Conservation (phyloP, 2,329 filamentous ascomycete genomes). For the Trichoderma citrinoviride region DNA sequence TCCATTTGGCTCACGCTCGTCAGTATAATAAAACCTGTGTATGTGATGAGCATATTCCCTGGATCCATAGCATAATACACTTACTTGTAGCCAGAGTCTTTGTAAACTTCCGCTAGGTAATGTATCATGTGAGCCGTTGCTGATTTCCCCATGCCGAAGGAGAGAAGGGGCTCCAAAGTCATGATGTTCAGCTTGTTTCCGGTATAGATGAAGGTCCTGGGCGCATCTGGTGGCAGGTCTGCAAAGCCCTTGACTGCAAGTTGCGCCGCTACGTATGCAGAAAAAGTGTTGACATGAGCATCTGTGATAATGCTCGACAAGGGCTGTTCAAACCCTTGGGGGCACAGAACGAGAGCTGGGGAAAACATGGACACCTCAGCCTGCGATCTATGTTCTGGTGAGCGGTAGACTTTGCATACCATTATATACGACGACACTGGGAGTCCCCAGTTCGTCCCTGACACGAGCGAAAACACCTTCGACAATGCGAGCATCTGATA, state of each 20-base stretch:
- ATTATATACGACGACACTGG: conserved; percentile 8
- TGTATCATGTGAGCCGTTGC: conserved; percentile 11
- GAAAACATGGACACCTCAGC: background rate
- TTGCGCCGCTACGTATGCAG: background rate
- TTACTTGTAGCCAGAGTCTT: background rate
- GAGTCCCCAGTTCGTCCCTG: background rate
- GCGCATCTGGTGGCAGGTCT: background rate
- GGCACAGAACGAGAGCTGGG: background rate
- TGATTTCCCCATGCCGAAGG: conserved; percentile 9
- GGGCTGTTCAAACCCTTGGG: background rate
- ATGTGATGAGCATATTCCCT: background rate
- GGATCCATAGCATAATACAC: background rate
- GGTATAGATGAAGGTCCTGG: conserved; percentile 12
- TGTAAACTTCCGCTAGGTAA: conserved; percentile 5
- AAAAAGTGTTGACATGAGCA: background rate
- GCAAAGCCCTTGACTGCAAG: background rate
- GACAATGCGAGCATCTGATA: background rate
- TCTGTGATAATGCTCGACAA: background rate
- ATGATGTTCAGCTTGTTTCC: conserved; percentile 5
- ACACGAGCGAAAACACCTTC: background rate
- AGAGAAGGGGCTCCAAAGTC: background rate
- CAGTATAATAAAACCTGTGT: background rate
- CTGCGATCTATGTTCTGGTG: background rate
- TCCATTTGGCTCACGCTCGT: background rate
- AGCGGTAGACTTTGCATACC: background rate